phyloP scores from a whole-genome alignment of 129 eudicot species.

The Pseudognaphalium luteoalbum region DNA sequence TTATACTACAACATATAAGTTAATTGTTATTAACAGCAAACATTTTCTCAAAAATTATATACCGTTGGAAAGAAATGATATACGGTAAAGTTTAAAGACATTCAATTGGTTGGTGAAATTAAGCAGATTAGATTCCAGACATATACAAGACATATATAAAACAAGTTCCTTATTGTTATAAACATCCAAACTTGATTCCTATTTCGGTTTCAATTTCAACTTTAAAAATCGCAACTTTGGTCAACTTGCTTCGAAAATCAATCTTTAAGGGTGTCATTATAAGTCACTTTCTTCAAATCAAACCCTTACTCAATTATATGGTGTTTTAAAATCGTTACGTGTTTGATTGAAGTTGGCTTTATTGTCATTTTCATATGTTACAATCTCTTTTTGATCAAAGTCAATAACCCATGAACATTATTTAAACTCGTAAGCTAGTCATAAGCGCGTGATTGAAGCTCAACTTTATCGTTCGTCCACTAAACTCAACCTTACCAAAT shows the following conservation, averaged over 20 bases:
- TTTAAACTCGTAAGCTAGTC: not conserved
- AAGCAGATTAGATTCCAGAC: not conserved
- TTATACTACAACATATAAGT: no score
- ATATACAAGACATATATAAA: not conserved
- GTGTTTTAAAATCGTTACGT: not conserved
- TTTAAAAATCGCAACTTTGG: not conserved
- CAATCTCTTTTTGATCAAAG: not conserved
- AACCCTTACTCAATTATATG: not conserved
- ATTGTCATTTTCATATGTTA: not conserved
- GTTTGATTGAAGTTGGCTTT: not conserved
- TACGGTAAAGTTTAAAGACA: not conserved
- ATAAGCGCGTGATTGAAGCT: not conserved
- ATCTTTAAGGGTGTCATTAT: not conserved
- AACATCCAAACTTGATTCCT: not conserved
- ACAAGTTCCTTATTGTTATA: not conserved
- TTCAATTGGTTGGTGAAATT: not conserved
- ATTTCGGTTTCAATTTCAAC: not conserved
- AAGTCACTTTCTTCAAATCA: not conserved
- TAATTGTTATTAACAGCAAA: no score
- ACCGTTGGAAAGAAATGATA: no score
- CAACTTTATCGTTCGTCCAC: not conserved
- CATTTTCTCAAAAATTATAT: no score
- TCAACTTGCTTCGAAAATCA: not conserved
- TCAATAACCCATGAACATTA: not conserved
- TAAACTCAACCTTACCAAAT: not conserved